A percentile compares a stretch with the other conserved stretches of the same genome.
These are phyloP conservation scores for Nowakowskiella sp. DNA, from an alignment of 192 early-diverging fungal genomes.

Conservation along the genomic window DNA sequence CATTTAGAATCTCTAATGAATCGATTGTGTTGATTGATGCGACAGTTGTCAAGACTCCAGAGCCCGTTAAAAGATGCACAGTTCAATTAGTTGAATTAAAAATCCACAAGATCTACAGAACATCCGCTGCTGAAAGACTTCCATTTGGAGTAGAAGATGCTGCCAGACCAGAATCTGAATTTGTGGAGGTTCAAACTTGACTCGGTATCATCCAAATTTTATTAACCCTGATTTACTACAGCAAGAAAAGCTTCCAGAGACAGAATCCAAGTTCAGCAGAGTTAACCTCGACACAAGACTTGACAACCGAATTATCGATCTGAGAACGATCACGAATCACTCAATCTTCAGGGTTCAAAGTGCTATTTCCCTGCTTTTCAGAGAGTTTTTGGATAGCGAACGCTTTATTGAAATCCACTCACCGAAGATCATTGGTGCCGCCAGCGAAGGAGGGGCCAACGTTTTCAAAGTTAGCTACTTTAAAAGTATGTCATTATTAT, in stretches of 20 bases:
- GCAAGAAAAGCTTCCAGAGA: slow-evolving; percentile 19
- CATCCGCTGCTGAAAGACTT: slow-evolving; percentile 51
- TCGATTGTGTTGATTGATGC: slow-evolving; percentile 88
- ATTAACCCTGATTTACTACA: background rate
- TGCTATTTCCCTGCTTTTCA: slow-evolving; percentile 88
- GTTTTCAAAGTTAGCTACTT: slow-evolving; percentile 98
- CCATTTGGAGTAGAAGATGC: slow-evolving; percentile 93
- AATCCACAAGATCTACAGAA: slow-evolving; percentile 53
- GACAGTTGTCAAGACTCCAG: slow-evolving; percentile 62
- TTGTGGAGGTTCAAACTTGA: slow-evolving; percentile 58
- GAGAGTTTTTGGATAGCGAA: slow-evolving; percentile 77
- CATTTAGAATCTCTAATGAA: slow-evolving; percentile 65
- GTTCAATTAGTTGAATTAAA: slow-evolving; percentile 87
- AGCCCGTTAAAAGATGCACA: slow-evolving; percentile 86
- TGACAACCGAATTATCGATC: slow-evolving; percentile 88
- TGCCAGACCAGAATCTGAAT: slow-evolving; percentile 70
- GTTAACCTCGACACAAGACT: slow-evolving; percentile 88
- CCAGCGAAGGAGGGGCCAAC: slow-evolving; percentile 94
- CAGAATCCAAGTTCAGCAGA: slow-evolving; percentile 58
- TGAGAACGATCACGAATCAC: slow-evolving; percentile 93
- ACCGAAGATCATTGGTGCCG: slow-evolving; percentile 90
- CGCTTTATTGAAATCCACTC: slow-evolving; percentile 95
- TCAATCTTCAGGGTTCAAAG: slow-evolving; percentile 97
- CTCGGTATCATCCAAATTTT: slow-evolving; percentile 13
- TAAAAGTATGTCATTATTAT: slow-evolving; percentile 49